Evolutionary conservation across 192 early-diverging fungal genomes (phyloP), one percentile per base, ranked within the genome.

Genomic region (Linnemannia elongata): DNA sequence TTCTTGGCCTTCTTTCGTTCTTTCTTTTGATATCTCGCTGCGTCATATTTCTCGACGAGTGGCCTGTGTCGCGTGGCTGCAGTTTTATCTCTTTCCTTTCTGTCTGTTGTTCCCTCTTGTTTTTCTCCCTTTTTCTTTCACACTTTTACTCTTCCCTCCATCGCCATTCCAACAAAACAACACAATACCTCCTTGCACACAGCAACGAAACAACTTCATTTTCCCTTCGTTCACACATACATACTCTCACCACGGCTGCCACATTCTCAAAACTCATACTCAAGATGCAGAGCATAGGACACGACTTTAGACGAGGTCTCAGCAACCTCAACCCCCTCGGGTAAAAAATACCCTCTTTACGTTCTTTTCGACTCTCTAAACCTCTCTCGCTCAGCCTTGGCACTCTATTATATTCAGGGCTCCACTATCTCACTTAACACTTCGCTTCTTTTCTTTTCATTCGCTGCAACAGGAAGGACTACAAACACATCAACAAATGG

Each of bases 291-390:
- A 78, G 79, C 60, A 87, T 86, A 36, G 84, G 84, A 38, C 84
- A 86, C 33, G 84, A 86, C 79, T 79, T 87, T 70, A 75, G 84
- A 44, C 33, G 84, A 70, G 79, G 84, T 20, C 76, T 87, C 71
- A 87, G 77, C 63, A 87, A 87, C 75, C 74, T 87, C 72, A 87
- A 87, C 44, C 84, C 84, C 8, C 84, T 87, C n/a, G 84, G 84
- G 80, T 81, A 75, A 81, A 81, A 20, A 20, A 52, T 20, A 20
- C 13, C 35, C 24, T 22, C 4, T 39, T 12, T 63, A 12, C 38
- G 13, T 20, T 39, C 38, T 77, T 27, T 24, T 42, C 12, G 12
- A 38, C 17, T 63, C 52, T 66, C 13, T 57, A 5, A 20, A 33
- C 52, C 33, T 76, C 22, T 57, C 44, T 38, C 33, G 20, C 20